Evolutionary conservation across 495 filamentous ascomycete species (phyloP), one percentile per base, ranked within the genome.

Genomic region (Aspergillus mulundensis): DNA sequence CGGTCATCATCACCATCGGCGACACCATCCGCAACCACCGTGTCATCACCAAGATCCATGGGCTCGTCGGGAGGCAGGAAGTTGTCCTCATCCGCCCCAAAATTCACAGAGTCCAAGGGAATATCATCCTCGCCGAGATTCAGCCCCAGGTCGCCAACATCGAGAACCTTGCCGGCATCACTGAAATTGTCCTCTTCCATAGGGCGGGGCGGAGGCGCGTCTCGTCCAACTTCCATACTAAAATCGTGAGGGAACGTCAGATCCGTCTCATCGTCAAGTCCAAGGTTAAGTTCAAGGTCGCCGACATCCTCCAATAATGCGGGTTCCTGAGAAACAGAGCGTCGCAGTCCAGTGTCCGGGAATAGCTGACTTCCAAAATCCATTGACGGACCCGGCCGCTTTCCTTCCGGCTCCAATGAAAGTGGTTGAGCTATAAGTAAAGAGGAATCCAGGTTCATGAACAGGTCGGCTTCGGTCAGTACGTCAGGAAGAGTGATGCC

Each of bases 401-500:
- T 84, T 30, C 76, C 77, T 56, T 81, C 84, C 24, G 77, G 75
- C 49, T 81, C 80, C 56, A 85, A 70, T 38, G 75, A 75, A 46
- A 84, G 74, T 8, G 84, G 78, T 56, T 88, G 86, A 16, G 86
- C 84, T 16, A 90, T 72, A 0, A 93, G 79, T 58, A 90, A 83
- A 38, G 87, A 87, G 6, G 87, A 82, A 66, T 90, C 89, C 39
- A 90, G 82, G 44, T 77, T 80, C 48, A 88, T 81, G 53, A 96
- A 84, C 59, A 96, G 81, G 62, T 97, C 92, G 25, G 90, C 84
- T 60, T 95, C 90, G 18, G 92, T 96, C 52, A 97, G 82, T 36
- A 86, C 84, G 77, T 97, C 92, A 8, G 90, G 90, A 42, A 97
- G 80, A 64, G 87, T 88, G 54, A 90, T 82, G 28, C 83, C 82